Evolutionary conservation across 2,329 filamentous ascomycete genomes (phyloP), one percentile per base, ranked within the genome.

Genomic region (Diaporthe destruens): DNA sequence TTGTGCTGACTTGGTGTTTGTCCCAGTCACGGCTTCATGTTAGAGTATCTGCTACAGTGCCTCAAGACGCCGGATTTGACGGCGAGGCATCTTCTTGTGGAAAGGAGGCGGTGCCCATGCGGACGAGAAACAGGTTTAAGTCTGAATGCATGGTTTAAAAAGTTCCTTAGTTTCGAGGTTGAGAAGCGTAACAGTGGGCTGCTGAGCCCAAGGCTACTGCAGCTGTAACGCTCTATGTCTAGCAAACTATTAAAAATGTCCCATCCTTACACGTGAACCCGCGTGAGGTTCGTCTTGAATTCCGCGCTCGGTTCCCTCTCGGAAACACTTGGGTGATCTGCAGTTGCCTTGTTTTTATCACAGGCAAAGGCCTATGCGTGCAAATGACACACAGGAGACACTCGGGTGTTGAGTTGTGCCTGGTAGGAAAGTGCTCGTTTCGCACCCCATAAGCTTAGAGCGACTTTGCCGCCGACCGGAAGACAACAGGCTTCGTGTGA

Each of bases 1-100:
- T 51, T 67, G 67, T 66, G 69, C 71, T 71, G 72, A 74, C 72
- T 61, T 36, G 57, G 54, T 71, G 69, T 51, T 67, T 23, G 36
- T 39, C 66, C 56, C 69, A 74, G 72, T 74, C 57, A 69, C 32
- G 9, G 53, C 68, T 44, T 67, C 61, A 68, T 61, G 68, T 70
- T 70, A 70, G 44, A 70, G 44, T 70, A 54, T 44, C 54, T 44
- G 68, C 44, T 63, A 29, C 55, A 51, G 55, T 61, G 55, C 68
- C 68, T 70, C 36, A 23, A 23, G 32, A 70, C 36, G 54, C 51
- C 68, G 3, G 34, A 39, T 44, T 44, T 53, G 44, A 70, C 49
- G 67, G 25, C 23, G 14, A 61, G 53, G 68, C 68, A 70, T 23
- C 44, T 36, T n/a, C 49, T 36, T 54, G 16, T 42, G 34, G 49